phyloP scores from a whole-genome alignment of 2,329 filamentous ascomycete genomes.

The Elsinoe necatrix region DNA sequence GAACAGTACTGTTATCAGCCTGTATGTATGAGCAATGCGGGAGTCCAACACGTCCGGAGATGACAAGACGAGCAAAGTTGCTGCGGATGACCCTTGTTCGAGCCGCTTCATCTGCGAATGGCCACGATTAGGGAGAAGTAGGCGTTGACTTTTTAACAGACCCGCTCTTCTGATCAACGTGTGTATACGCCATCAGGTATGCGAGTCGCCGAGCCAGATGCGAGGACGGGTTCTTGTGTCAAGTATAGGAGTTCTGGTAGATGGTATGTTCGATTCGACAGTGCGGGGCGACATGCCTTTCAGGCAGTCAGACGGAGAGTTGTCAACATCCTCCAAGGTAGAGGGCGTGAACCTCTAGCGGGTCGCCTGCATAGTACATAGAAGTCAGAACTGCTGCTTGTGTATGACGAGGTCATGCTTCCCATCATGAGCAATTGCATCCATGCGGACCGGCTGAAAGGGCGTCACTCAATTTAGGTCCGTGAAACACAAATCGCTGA shows the following conservation, averaged over 20 bases:
- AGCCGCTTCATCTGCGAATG: not conserved
- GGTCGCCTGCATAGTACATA: too few species aligned
- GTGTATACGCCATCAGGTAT: not conserved
- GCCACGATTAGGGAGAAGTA: not conserved
- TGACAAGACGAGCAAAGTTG: not conserved
- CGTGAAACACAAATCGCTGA: too few species aligned
- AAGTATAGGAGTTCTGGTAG: not conserved
- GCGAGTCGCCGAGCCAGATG: not conserved
- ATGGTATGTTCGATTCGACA: too few species aligned
- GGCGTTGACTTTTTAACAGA: not conserved
- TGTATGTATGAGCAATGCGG: not conserved
- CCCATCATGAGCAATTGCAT: too few species aligned
- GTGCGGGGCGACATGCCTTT: too few species aligned
- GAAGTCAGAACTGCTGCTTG: too few species aligned
- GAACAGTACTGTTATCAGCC: not conserved
- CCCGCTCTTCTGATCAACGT: not conserved
- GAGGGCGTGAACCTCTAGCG: too few species aligned
- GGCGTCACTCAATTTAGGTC: too few species aligned
- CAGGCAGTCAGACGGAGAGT: too few species aligned
- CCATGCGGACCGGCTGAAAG: too few species aligned
- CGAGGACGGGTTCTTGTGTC: not conserved
- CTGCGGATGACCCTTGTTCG: not conserved
- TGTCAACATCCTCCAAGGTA: too few species aligned
- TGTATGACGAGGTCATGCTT: too few species aligned
- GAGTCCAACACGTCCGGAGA: not conserved